Percentiles rank a stretch among this genome's conserved stretches.
Conservation (phyloP, 1,284 basidiomycete species). For the Ganoderma leucocontextum region DNA sequence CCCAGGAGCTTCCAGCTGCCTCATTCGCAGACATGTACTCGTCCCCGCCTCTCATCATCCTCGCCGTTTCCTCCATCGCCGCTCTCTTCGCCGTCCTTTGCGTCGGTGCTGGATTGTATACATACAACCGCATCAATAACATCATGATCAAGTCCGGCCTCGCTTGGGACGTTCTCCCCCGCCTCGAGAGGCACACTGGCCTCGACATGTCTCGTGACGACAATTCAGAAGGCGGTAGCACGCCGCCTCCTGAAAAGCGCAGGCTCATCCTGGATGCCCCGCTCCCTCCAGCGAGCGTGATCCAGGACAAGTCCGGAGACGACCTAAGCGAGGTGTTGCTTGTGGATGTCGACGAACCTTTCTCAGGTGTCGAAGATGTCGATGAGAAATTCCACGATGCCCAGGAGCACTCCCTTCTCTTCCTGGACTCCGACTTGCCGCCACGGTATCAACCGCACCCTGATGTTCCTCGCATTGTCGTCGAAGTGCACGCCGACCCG, state of each 20-base stretch:
- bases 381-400: slow-evolving; percentile 52
- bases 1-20: slow-evolving; percentile 20
- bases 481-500: slow-evolving; percentile 40
- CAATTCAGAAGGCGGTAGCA: slow-evolving; percentile 10
- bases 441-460: slow-evolving; percentile 30
- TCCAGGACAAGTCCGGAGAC: slow-evolving; percentile 18
- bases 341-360: slow-evolving; percentile 19
- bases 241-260: slow-evolving; percentile 29
- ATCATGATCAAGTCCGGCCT: slow-evolving; percentile 42
- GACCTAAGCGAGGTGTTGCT: slow-evolving; percentile 20
- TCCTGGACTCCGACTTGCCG: slow-evolving; percentile 30
- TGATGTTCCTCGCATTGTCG: slow-evolving; percentile 30
- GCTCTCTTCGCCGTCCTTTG: slow-evolving; percentile 48
- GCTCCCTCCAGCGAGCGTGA: slow-evolving; percentile 17
- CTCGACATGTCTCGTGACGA: slow-evolving; percentile 26
- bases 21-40: slow-evolving; percentile 23
- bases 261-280: slow-evolving; percentile 24
- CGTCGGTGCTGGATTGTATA: slow-evolving; percentile 46
- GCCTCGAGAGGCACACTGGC: slow-evolving; percentile 40
- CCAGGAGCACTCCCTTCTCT: slow-evolving; percentile 36
- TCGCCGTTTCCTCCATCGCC: slow-evolving; percentile 48
- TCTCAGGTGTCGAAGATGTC: slow-evolving; percentile 31
- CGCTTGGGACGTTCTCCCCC: slow-evolving; percentile 47
- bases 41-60: slow-evolving; percentile 39
- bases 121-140: slow-evolving; percentile 43